Base-by-base conservation (phyloP, 2,329 filamentous ascomycete species). In the Colletotrichum liriopes region DNA sequence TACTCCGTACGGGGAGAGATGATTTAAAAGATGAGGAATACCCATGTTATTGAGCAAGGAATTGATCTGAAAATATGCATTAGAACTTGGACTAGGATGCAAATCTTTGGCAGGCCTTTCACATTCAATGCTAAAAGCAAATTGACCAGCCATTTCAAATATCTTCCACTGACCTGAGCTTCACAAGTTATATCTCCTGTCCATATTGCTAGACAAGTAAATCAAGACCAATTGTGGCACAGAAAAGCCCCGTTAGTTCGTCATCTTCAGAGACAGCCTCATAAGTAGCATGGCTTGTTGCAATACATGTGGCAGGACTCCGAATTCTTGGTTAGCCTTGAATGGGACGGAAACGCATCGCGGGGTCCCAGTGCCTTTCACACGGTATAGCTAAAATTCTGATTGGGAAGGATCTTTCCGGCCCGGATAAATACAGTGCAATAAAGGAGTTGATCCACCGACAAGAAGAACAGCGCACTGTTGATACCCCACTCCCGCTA, bases 1-100 rank as follows among this genome's bases (percentile, higher is more conserved):
- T 37, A 82, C 79, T 1, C 87, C 86, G 78, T 88, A 91, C 0
- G 86, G 87, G 72, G 86, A 82, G 54, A 93, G 80, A 62, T 86
- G 85, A 18, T 83, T 80, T 56, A 85, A 86, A 6, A 93, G 82
- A 74, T 87, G 85, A 51, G 85, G 87, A 56, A 93, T 90, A 0
- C 91, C 91, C 91, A 93, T 87, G 26, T 58, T 23, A 5, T 23
- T 45, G 9, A 55, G 14, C 37, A 23, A 26, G 1, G 16, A 14
- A 12, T 9, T 20, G 16, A 49, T 29, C 47, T 63, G n/a, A n/a
- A 29, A n/a, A 20, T 29, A 39, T 51, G 35, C 11, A 41, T 39
- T 63, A 41, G 35, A 63, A 39, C 4, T 12, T 7, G 16, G 35
- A 26, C n/a, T 37, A 12, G 20, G 11, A 20, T 14, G 18, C 11